These are phyloP conservation scores for Cymbopogon flexuosus DNA, from an alignment of 202 grass and related monocot species.

Conservation along the genomic window DNA sequence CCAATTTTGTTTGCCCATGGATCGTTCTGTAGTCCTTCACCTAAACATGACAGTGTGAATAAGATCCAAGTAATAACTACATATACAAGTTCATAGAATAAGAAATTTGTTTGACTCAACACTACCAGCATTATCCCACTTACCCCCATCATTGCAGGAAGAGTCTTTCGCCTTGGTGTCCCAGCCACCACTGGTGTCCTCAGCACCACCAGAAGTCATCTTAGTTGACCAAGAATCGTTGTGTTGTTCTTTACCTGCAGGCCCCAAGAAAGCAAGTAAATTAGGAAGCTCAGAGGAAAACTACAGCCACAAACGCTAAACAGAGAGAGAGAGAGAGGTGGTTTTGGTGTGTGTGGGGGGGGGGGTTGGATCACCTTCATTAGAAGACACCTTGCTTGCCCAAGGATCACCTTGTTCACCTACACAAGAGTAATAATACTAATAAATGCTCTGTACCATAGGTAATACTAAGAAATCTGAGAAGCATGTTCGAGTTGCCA, in stretches of 20 bases:
- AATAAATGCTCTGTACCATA: constrained; percentile 7
- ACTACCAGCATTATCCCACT: constrained; percentile 36
- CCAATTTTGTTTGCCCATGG: constrained; percentile 32
- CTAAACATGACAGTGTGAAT: constrained; percentile 27
- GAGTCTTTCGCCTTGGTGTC: constrained; percentile 37
- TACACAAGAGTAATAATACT: constrained; percentile 22
- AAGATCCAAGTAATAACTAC: background rate
- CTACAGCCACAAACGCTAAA: constrained; percentile 16
- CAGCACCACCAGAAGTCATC: constrained; percentile 17
- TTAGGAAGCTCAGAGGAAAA: constrained; percentile 5
- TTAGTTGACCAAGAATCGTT: constrained; percentile 50
- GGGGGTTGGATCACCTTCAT: constrained; percentile 21
- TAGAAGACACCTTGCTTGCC: constrained; percentile 35
- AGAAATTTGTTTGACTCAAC: constrained; percentile 15
- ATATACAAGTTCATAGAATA: constrained; percentile 9
- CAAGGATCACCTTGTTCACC: constrained; percentile 45
- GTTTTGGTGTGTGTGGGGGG: too few species aligned
- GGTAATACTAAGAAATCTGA: background rate
- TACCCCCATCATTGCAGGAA: constrained; percentile 4
- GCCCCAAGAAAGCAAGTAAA: background rate
- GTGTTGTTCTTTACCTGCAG: constrained; percentile 35
- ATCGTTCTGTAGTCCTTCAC: constrained; percentile 26
- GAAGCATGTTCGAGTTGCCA: background rate
- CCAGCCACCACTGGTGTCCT: constrained; percentile 41
- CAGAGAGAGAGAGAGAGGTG: background rate